Percentiles rank a stretch among this genome's conserved stretches.
These are phyloP conservation scores for Phaffomyces thermotolerans DNA, from an alignment of 805 yeast species.

Conservation along the genomic window DNA sequence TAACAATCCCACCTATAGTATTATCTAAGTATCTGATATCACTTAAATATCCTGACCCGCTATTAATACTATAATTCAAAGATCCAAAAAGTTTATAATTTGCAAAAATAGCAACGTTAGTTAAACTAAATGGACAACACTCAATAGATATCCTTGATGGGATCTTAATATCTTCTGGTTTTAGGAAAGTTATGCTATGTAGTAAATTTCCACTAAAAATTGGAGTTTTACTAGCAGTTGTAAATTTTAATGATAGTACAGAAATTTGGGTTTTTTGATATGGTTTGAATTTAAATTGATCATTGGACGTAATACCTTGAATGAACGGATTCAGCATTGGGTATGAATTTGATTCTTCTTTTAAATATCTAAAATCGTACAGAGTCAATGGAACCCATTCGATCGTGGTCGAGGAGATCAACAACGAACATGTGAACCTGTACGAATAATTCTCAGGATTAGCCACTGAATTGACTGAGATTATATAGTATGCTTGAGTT, in stretches of 20 bases:
- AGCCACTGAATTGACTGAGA: conserved; percentile 12
- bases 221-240: conserved; percentile 2
- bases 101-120: conserved; percentile 23
- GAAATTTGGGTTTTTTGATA: conserved; percentile 6
- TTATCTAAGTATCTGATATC: conserved; percentile 23
- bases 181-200: conserved; percentile 9
- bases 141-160: conserved; percentile 16
- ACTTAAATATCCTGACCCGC: conserved; percentile 16
- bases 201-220: conserved; percentile 10
- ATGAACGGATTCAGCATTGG: conserved; percentile 4
- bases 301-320: conserved; percentile 5
- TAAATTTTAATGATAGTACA: conserved; percentile 15
- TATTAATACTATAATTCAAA: conserved; percentile 10
- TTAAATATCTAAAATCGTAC: conserved; percentile 1
- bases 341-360: not conserved
- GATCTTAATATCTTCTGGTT: conserved; percentile 3
- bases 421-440: conserved; percentile 11
- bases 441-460: conserved; percentile 11
- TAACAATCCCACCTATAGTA: conserved; percentile 21
- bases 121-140: conserved; percentile 25
- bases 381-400: conserved; percentile 13
- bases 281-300: conserved; percentile 18
- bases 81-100: conserved; percentile 19
- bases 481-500: conserved; percentile 11
- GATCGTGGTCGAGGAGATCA: conserved; percentile 13